These are phyloP conservation scores for Nothophytophthora sp. DNA, from an alignment of 352 stramenopile genomes.

Conservation along the genomic window DNA sequence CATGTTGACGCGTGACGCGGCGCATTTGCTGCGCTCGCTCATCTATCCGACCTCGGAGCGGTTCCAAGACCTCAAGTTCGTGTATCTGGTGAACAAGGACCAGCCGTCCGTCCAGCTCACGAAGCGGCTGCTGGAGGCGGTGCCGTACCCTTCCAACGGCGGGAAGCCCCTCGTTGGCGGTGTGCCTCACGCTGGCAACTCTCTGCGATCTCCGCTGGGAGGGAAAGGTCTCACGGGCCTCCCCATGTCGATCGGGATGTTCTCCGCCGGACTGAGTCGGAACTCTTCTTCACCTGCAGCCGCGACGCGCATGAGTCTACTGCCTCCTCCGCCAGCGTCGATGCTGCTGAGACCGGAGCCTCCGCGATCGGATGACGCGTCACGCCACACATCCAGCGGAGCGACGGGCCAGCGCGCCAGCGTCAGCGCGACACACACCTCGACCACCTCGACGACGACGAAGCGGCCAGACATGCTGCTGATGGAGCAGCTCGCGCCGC, in stretches of 20 bases:
- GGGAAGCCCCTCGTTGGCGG: constrained; percentile 33
- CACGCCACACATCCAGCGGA: constrained; percentile 13
- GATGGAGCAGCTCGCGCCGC: constrained; percentile 33
- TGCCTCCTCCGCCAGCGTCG: constrained; percentile 27
- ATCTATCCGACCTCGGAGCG: constrained; percentile 83
- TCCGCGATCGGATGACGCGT: constrained; percentile 29
- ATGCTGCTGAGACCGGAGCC: constrained; percentile 28
- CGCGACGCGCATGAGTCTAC: constrained; percentile 25
- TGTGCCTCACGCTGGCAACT: constrained; percentile 16
- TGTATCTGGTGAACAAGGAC: constrained; percentile 89
- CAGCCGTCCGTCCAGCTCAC: constrained; percentile 72
- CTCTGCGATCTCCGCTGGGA: constrained; percentile 15
- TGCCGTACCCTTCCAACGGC: constrained; percentile 42
- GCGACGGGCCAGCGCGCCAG: neutral
- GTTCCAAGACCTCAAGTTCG: constrained; percentile 89
- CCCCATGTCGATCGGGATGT: constrained; percentile 36
- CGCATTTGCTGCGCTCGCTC: constrained; percentile 69
- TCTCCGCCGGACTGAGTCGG: constrained; percentile 25
- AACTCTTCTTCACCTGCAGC: constrained; percentile 26
- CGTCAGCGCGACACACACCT: constrained; percentile 4
- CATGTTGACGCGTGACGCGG: constrained; percentile 64
- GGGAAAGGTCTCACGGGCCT: constrained; percentile 17
- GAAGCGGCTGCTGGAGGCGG: constrained; percentile 73
- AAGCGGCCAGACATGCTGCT: constrained; percentile 41
- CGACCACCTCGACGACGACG: constrained; percentile 4